These are phyloP conservation scores for Pleurotus pulmonarius DNA, from an alignment of 768 basidiomycete species.

Conservation along the genomic window DNA sequence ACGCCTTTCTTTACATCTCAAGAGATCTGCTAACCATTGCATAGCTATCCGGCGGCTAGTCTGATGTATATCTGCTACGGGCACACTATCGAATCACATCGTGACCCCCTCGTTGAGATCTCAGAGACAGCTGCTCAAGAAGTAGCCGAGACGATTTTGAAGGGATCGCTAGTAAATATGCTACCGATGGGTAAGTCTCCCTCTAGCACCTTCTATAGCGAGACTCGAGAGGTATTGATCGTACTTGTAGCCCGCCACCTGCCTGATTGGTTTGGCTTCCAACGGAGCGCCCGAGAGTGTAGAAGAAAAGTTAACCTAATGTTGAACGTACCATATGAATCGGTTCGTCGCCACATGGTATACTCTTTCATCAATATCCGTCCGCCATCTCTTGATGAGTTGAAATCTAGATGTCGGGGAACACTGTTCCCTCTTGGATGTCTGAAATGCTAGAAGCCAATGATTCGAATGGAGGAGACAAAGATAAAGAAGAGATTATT, in stretches of 20 bases:
- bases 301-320: background rate
- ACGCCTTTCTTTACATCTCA: too few species aligned
- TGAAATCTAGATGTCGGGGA: background rate
- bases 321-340: background rate
- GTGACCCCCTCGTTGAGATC: constrained; percentile 1
- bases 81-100: background rate
- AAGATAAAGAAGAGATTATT: constrained; percentile 6
- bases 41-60: background rate
- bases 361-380: background rate
- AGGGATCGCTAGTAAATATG: background rate
- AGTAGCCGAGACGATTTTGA: background rate
- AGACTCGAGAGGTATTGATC: too few species aligned
- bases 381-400: too few species aligned
- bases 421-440: constrained; percentile 1
- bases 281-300: background rate
- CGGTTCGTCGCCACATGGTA: constrained; percentile 4
- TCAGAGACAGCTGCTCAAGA: constrained; percentile 1
- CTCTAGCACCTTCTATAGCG: background rate
- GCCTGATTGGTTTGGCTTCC: constrained; percentile 5
- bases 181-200: background rate
- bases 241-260: background rate
- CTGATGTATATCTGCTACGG: constrained; percentile 6
- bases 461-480: background rate
- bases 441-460: background rate
- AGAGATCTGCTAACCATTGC: background rate